A percentile compares a stretch with the other conserved stretches of the same genome.
These are phyloP conservation scores for Lachnellula arida DNA, from an alignment of 2,329 filamentous ascomycete genomes.

Conservation along the genomic window DNA sequence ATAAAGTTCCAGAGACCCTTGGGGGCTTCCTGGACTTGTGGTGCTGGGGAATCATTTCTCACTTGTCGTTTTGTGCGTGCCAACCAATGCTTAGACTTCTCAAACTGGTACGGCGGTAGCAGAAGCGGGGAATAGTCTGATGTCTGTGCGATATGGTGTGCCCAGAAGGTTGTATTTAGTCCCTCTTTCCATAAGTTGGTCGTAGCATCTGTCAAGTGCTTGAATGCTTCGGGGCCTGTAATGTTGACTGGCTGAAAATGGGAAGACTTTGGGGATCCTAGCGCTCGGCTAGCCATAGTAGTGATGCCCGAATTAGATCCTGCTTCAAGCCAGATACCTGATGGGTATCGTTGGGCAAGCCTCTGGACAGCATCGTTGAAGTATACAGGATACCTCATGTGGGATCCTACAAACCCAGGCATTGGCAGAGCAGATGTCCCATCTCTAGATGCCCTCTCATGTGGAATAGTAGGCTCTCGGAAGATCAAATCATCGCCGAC, in stretches of 20 bases:
- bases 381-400: conserved; percentile 29
- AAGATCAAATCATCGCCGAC: not conserved
- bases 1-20: conserved; percentile 12
- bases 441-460: not conserved
- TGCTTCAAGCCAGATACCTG: conserved; percentile 33
- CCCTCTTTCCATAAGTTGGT: conserved; percentile 30
- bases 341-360: conserved; percentile 16
- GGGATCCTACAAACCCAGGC: conserved; percentile 10
- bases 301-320: conserved; percentile 30
- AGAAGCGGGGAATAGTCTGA: conserved; percentile 16
- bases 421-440: not conserved
- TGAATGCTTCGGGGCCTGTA: conserved; percentile 12
- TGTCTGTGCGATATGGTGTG: conserved; percentile 24
- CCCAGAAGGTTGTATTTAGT: conserved; percentile 28
- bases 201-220: conserved; percentile 24
- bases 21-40: not conserved
- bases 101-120: conserved; percentile 36
- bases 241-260: conserved; percentile 23
- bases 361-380: conserved; percentile 28
- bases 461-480: not conserved
- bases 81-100: conserved; percentile 32
- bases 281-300: conserved; percentile 31
- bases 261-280: conserved; percentile 11
- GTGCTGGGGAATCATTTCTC: not conserved
- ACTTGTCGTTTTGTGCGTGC: conserved; percentile 12